These are phyloP conservation scores for Paxillus rubicundulus DNA, from an alignment of 768 basidiomycete genomes.

Conservation along the genomic window DNA sequence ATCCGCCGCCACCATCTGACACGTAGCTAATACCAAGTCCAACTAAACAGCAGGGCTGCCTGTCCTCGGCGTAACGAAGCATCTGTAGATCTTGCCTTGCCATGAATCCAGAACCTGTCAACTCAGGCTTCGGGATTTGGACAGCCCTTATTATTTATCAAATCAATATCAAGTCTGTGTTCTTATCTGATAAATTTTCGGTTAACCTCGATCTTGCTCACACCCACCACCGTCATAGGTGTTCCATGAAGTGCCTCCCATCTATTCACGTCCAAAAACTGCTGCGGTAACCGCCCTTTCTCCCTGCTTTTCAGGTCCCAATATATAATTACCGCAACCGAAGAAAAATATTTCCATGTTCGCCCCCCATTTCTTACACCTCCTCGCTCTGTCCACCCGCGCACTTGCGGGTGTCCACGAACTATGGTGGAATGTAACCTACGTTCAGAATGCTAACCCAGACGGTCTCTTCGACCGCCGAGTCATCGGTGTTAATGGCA, in stretches of 20 bases:
- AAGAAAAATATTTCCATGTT: constrained; percentile 3
- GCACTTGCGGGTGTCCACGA: constrained; percentile 68
- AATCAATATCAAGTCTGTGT: not conserved
- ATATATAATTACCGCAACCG: not conserved
- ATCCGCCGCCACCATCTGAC: too few species aligned
- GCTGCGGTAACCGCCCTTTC: not conserved
- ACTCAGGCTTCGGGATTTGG: too few species aligned
- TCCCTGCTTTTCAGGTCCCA: not conserved
- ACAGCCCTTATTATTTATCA: too few species aligned
- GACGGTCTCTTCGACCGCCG: constrained; percentile 76
- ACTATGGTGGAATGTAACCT: constrained; percentile 90
- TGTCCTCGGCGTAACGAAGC: too few species aligned
- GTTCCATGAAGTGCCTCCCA: not conserved
- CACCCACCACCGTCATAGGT: not conserved
- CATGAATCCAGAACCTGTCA: too few species aligned
- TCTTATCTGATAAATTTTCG: constrained; percentile 9
- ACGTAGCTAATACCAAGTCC: too few species aligned
- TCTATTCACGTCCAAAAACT: not conserved
- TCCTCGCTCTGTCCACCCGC: constrained; percentile 29
- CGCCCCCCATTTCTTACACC: not conserved
- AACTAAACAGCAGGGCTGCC: too few species aligned
- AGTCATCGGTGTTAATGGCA: constrained; percentile 85
- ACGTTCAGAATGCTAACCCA: constrained; percentile 75
- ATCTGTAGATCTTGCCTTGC: too few species aligned
- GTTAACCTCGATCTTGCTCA: not conserved